These are phyloP conservation scores for Mollisia scopiformis DNA, from an alignment of 2,329 filamentous ascomycete species.

Conservation along the genomic window DNA sequence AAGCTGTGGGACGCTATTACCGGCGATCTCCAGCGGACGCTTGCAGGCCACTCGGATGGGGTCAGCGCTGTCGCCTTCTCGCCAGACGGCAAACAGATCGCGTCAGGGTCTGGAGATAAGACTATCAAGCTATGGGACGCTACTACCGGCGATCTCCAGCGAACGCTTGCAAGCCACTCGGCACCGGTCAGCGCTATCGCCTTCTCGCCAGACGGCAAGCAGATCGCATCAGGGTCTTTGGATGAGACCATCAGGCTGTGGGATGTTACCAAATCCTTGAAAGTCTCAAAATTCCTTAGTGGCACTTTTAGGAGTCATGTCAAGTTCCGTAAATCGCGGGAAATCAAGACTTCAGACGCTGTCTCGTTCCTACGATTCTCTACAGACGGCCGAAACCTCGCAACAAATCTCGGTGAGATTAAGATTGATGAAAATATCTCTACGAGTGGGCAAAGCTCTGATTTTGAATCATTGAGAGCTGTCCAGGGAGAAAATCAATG, in stretches of 20 bases:
- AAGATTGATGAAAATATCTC: constrained; percentile 18
- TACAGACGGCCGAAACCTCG: constrained; percentile 15
- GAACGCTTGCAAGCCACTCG: neutral
- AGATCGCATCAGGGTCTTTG: neutral
- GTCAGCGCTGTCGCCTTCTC: too few relatives aligned
- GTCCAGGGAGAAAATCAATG: constrained; percentile 19
- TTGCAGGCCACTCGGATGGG: too few relatives aligned
- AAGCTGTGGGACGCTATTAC: too few relatives aligned
- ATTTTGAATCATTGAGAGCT: neutral
- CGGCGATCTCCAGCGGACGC: too few relatives aligned
- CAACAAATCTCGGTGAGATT: constrained; percentile 20
- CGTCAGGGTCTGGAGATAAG: neutral
- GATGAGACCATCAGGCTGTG: constrained; percentile 16
- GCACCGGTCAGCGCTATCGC: neutral
- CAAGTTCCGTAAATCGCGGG: constrained; percentile 1
- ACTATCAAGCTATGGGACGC: neutral
- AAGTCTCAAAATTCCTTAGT: constrained; percentile 4
- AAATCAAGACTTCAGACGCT: constrained; percentile 3
- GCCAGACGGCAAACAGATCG: neutral
- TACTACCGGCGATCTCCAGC: neutral
- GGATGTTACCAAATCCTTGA: constrained; percentile 4
- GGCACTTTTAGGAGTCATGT: neutral
- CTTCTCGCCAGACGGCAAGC: neutral
- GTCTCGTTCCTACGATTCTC: constrained; percentile 19
- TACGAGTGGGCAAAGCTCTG: constrained; percentile 6